Evolutionary conservation across 2,329 filamentous ascomycete genomes (phyloP).

Genomic region (Cladophialophora carrionii): DNA sequence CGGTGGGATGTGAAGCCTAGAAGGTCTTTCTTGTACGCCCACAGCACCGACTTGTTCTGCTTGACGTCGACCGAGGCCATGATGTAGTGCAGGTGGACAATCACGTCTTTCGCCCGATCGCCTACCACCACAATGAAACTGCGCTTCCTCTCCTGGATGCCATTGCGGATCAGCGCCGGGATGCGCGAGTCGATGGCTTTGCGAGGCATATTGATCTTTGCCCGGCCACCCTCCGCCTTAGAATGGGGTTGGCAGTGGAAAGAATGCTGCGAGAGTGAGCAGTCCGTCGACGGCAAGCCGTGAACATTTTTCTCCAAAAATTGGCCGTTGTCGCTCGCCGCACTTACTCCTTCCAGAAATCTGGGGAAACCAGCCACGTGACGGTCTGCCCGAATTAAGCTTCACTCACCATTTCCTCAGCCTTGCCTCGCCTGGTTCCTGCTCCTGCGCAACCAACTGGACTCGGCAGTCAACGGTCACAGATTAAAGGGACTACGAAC

Average conservation of each 20-base stretch:
- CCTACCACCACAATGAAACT: conserved; percentile 98
- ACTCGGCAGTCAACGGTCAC: not conserved
- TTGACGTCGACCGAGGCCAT: conserved; percentile 88
- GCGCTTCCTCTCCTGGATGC: conserved; percentile 89
- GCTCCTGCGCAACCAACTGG: not conserved
- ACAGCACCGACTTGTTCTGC: conserved; percentile 93
- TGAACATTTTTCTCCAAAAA: conserved; percentile 27
- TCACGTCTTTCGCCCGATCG: conserved; percentile 92
- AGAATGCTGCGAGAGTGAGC: not conserved
- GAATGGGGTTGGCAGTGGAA: not conserved
- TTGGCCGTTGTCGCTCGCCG: conserved; percentile 17
- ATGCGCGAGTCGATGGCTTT: conserved; percentile 81
- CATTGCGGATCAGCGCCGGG: conserved; percentile 87
- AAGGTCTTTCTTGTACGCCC: conserved; percentile 98
- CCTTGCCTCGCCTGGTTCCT: not conserved
- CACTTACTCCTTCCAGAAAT: conserved; percentile 19
- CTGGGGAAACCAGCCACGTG: conserved; percentile 3
- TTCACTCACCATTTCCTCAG: not conserved
- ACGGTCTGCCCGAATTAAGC: not conserved
- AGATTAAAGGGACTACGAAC: not conserved
- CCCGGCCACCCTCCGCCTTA: conserved; percentile 32
- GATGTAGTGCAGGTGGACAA: conserved; percentile 92
- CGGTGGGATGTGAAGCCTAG: conserved; percentile 93
- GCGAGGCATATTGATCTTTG: conserved; percentile 45
- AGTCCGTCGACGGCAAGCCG: not conserved